A percentile compares a stretch with the other conserved stretches of the same genome.
phyloP scores from a whole-genome alignment of 495 filamentous ascomycete genomes.

The Talaromyces stipitatus region DNA sequence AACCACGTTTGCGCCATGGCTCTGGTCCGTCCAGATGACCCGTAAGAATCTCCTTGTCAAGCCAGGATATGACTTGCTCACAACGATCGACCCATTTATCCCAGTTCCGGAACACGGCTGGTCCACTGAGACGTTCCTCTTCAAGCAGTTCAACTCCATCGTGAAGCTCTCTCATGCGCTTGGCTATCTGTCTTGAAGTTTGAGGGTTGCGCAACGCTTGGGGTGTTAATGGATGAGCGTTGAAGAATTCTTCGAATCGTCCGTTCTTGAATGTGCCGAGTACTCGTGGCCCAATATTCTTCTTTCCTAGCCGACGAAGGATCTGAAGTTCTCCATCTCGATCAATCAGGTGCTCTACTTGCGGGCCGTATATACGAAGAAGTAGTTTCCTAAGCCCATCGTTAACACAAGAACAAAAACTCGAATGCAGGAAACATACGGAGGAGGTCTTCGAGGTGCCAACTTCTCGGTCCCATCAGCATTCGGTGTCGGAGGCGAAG shows the following conservation, averaged over 20 bases:
- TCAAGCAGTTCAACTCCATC: constrained; percentile 82
- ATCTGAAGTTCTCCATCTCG: constrained; percentile 84
- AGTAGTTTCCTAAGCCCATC: constrained; percentile 61
- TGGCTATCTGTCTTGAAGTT: constrained; percentile 91
- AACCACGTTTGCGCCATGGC: constrained; percentile 59
- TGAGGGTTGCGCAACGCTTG: constrained; percentile 71
- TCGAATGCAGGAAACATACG: constrained; percentile 25
- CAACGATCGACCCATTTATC: constrained; percentile 85
- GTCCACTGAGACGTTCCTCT: constrained; percentile 67
- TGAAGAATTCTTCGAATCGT: constrained; percentile 90
- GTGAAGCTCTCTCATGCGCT: constrained; percentile 94
- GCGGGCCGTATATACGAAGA: constrained; percentile 87
- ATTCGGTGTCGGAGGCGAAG: constrained; percentile 33
- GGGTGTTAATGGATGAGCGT: constrained; percentile 70
- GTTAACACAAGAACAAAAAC: neutral
- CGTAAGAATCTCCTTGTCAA: constrained; percentile 61
- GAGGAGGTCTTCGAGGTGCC: constrained; percentile 44
- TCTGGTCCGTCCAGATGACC: constrained; percentile 31
- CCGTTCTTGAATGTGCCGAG: constrained; percentile 91
- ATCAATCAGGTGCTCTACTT: constrained; percentile 94
- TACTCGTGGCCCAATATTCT: constrained; percentile 89
- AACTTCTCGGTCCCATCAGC: constrained; percentile 27
- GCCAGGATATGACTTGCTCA: constrained; percentile 65
- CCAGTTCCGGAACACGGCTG: constrained; percentile 87
- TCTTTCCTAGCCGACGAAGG: constrained; percentile 74